phyloP scores from a whole-genome alignment of 108 stramenopile genomes.

The Cyclotella kingstonii region DNA sequence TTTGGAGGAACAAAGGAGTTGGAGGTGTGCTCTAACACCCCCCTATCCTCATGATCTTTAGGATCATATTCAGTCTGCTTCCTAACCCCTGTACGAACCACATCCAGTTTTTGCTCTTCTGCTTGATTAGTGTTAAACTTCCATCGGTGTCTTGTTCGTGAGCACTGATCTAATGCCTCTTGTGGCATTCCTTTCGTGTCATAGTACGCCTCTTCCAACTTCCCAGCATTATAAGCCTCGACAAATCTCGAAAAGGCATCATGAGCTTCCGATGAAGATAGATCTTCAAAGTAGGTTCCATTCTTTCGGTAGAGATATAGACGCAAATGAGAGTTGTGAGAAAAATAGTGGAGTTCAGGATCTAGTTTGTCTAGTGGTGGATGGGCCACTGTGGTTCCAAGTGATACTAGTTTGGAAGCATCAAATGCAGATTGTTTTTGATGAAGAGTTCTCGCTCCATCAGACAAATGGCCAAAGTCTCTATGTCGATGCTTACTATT shows the following conservation, averaged over 20 bases:
- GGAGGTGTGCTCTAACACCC: not conserved
- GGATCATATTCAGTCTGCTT: slow-evolving; percentile 73
- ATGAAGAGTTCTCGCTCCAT: slow-evolving; percentile 1
- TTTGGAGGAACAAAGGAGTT: not conserved
- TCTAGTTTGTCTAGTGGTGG: slow-evolving; percentile 42
- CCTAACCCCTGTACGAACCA: slow-evolving; percentile 62
- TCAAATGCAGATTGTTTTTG: slow-evolving; percentile 41
- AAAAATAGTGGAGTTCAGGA: slow-evolving; percentile 72
- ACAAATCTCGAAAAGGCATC: slow-evolving; percentile 65
- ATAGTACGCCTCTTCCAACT: slow-evolving; percentile 68
- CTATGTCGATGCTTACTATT: slow-evolving; percentile 12
- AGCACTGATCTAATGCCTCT: slow-evolving; percentile 65
- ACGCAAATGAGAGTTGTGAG: slow-evolving; percentile 73
- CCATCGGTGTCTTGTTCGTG: slow-evolving; percentile 75
- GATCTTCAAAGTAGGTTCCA: slow-evolving; percentile 71
- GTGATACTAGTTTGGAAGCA: slow-evolving; percentile 28
- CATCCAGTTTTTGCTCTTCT: slow-evolving; percentile 56
- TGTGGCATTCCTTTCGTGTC: slow-evolving; percentile 41
- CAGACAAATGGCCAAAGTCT: not conserved
- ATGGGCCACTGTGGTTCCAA: slow-evolving; percentile 17
- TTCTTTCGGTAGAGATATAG: slow-evolving; percentile 72
- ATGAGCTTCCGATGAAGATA: slow-evolving; percentile 54
- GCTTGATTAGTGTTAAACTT: slow-evolving; percentile 56
- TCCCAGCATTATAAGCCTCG: slow-evolving; percentile 62
- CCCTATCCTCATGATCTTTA: not conserved